phyloP scores from a whole-genome alignment of 176 grass and related monocot species.

The Aegilops longissima region DNA sequence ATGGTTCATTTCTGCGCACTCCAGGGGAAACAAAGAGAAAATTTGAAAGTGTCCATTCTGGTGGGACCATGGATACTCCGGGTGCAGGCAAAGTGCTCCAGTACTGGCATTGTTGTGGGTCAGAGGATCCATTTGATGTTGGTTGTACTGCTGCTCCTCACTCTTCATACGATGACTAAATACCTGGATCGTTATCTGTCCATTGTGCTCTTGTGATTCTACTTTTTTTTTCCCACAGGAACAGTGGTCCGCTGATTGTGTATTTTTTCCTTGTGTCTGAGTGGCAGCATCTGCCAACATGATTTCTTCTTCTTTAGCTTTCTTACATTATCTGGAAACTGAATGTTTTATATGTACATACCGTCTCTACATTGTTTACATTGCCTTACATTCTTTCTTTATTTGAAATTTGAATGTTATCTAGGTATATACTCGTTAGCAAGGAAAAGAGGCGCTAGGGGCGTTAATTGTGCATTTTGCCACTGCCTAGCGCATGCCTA shows the following conservation, averaged over 20 bases:
- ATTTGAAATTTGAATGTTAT: background rate
- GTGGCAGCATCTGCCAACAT: background rate
- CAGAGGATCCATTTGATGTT: constrained; percentile 74
- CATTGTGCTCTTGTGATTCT: background rate
- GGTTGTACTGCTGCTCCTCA: constrained; percentile 86
- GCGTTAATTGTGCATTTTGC: background rate
- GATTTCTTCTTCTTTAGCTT: background rate
- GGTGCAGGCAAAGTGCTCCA: constrained; percentile 84
- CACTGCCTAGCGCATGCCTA: background rate
- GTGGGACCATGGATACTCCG: constrained; percentile 82
- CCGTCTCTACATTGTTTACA: background rate
- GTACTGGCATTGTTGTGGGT: constrained; percentile 98
- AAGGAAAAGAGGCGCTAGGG: background rate
- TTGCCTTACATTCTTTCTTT: background rate
- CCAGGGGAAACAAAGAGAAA: constrained; percentile 94
- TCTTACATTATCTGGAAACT: background rate
- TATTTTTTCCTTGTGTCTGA: background rate
- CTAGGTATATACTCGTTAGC: background rate
- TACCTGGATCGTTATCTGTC: background rate
- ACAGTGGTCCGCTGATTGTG: background rate
- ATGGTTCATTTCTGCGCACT: background rate
- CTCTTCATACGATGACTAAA: constrained; percentile 85
- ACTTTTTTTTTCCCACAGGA: background rate
- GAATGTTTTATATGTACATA: background rate
- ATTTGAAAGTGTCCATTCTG: constrained; percentile 85